Evolutionary conservation across 192 early-diverging fungal species (phyloP).

Genomic region (Entomortierella beljakovae): DNA sequence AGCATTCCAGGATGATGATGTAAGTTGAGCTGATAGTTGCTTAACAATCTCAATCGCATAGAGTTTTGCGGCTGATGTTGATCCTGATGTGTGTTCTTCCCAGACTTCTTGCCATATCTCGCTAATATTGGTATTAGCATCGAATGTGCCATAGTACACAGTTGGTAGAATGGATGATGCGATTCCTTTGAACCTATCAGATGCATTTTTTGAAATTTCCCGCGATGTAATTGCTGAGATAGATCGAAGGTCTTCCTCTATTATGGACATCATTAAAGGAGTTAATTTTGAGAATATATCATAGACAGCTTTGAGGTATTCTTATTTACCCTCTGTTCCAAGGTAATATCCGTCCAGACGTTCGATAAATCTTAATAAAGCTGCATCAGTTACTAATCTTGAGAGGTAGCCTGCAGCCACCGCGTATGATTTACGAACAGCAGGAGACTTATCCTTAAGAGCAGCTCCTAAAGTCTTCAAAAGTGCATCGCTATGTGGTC

Average conservation of each 20-base stretch:
- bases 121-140: conserved; percentile 65
- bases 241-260: conserved; percentile 79
- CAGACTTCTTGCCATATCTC: conserved; percentile 78
- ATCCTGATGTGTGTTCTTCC: conserved; percentile 77
- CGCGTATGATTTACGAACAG: conserved; percentile 88
- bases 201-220: conserved; percentile 77
- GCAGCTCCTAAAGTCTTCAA: conserved; percentile 83
- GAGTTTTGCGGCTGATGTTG: conserved; percentile 68
- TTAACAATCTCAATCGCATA: conserved; percentile 73
- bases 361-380: conserved; percentile 72
- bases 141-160: conserved; percentile 76
- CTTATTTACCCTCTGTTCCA: conserved; percentile 65
- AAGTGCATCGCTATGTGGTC: conserved; percentile 76
- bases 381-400: conserved; percentile 65
- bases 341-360: conserved; percentile 83
- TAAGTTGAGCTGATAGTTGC: conserved; percentile 63
- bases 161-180: conserved; percentile 74
- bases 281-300: no score
- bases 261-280: no score
- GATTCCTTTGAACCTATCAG: conserved; percentile 65
- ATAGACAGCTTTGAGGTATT: neutral
- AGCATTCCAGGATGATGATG: conserved; percentile 78
- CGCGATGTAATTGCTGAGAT: conserved; percentile 71
- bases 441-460: conserved; percentile 81
- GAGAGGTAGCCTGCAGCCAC: conserved; percentile 86